Evolutionary conservation across 1,139 yeast genomes (phyloP).

Genomic region (Blastobotrys serpentis): DNA sequence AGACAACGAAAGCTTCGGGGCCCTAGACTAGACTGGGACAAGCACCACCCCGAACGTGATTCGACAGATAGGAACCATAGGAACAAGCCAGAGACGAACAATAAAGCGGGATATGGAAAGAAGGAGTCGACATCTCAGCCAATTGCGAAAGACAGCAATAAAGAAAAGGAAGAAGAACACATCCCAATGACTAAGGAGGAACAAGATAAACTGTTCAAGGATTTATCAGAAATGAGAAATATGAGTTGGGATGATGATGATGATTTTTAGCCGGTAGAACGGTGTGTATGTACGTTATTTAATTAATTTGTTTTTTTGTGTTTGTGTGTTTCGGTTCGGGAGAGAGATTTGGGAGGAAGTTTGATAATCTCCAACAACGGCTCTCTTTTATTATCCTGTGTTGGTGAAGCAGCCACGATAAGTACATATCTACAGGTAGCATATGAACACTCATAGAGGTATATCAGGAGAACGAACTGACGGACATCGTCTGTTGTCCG

Average conservation of each 20-base stretch:
- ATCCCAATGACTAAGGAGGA: slow-evolving; percentile 5
- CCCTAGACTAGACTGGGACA: slow-evolving; percentile 18
- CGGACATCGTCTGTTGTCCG: slow-evolving; percentile 51
- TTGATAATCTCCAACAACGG: neutral
- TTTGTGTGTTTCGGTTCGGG: too few species aligned
- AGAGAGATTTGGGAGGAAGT: neutral
- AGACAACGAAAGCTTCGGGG: slow-evolving; percentile 14
- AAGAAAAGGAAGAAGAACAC: neutral
- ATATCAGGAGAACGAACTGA: slow-evolving; percentile 24
- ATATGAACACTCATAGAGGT: slow-evolving; percentile 29
- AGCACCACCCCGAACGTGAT: neutral
- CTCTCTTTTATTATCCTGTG: too few species aligned
- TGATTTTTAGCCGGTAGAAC: slow-evolving; percentile 1
- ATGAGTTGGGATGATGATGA: slow-evolving; percentile 8
- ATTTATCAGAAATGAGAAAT: neutral
- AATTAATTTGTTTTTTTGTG: too few species aligned
- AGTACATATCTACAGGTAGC: too few species aligned
- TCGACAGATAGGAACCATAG: neutral
- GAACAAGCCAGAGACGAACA: neutral
- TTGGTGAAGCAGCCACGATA: too few species aligned
- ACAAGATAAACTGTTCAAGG: slow-evolving; percentile 6
- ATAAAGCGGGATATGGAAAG: neutral
- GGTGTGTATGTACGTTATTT: neutral
- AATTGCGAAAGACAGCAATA: too few species aligned
- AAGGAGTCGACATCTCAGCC: too few species aligned